Conservation (phyloP, 2,329 filamentous ascomycete species). For the Phyllosticta citriasiana region DNA sequence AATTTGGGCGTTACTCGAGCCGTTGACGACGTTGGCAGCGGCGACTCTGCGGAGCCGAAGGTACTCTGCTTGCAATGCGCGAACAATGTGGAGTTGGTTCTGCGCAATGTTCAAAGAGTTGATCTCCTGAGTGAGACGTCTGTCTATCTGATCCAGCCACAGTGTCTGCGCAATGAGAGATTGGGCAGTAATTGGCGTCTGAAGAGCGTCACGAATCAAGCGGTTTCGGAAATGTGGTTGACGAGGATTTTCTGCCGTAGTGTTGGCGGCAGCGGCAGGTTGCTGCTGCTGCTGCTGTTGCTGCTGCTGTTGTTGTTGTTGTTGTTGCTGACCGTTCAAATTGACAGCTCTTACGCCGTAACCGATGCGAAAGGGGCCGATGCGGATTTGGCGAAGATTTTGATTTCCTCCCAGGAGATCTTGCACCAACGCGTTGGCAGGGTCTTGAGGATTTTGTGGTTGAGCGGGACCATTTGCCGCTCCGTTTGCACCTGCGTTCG, state of each 20-base stretch:
- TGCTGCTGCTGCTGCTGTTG: conserved; percentile 12
- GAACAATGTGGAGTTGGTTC: conserved; percentile 59
- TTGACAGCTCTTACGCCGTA: conserved; percentile 9
- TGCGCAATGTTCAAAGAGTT: conserved; percentile 52
- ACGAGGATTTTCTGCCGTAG: conserved; percentile 13
- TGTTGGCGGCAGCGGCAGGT: neutral
- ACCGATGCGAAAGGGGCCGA: conserved; percentile 8
- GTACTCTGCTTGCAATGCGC: conserved; percentile 28
- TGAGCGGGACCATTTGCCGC: conserved; percentile 4
- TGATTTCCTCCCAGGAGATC: neutral
- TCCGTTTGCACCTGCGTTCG: neutral
- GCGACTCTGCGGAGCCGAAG: conserved; percentile 6
- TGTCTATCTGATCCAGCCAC: conserved; percentile 57
- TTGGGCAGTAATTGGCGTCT: neutral
- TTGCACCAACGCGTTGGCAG: conserved; percentile 4
- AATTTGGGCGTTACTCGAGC: conserved; percentile 19
- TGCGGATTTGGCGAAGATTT: conserved; percentile 5
- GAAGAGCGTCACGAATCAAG: conserved; percentile 1
- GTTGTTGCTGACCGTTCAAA: conserved; percentile 12
- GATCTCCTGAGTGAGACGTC: conserved; percentile 59
- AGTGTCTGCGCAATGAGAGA: conserved; percentile 38
- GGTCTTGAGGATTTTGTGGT: conserved; percentile 12
- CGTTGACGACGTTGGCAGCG: conserved; percentile 4
- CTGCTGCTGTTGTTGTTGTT: conserved; percentile 13
- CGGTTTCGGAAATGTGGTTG: neutral